These are phyloP conservation scores for Myriangium duriaei DNA, from an alignment of 2,329 filamentous ascomycete species.

Conservation along the genomic window DNA sequence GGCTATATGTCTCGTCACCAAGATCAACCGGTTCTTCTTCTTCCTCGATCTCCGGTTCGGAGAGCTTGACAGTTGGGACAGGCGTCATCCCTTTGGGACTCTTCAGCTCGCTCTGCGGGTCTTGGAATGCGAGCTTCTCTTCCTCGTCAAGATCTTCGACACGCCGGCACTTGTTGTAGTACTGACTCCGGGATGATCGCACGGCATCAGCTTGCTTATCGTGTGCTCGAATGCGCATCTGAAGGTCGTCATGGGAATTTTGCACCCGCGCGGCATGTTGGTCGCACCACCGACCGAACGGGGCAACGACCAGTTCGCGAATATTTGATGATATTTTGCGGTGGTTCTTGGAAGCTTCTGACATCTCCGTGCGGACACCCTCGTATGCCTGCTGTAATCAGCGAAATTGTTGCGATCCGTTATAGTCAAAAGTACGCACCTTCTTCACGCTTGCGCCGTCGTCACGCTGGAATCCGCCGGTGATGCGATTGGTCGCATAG, in stretches of 20 bases:
- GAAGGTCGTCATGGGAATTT: constrained; percentile 88
- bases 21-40: constrained; percentile 81
- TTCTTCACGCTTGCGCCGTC: constrained; percentile 94
- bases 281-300: constrained; percentile 92
- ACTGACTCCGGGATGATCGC: constrained; percentile 86
- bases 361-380: constrained; percentile 83
- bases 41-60: constrained; percentile 49
- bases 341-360: constrained; percentile 78
- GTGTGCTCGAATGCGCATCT: constrained; percentile 79
- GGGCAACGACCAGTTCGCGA: constrained; percentile 84
- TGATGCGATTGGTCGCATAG: constrained; percentile 66
- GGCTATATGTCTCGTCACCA: constrained; percentile 74
- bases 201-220: constrained; percentile 82
- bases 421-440: constrained; percentile 42
- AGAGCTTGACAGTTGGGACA: constrained; percentile 81
- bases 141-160: constrained; percentile 97
- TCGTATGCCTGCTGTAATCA: constrained; percentile 62
- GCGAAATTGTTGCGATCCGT: constrained; percentile 5
- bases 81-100: constrained; percentile 39
- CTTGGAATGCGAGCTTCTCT: constrained; percentile 94
- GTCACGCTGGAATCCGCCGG: constrained; percentile 74
- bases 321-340: constrained; percentile 95
- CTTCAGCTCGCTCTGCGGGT: constrained; percentile 46
- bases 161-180: constrained; percentile 97
- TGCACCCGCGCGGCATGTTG: constrained; percentile 84